Evolutionary conservation across 1,284 basidiomycete genomes (phyloP).

Genomic region (Malassezia cuniculi): DNA sequence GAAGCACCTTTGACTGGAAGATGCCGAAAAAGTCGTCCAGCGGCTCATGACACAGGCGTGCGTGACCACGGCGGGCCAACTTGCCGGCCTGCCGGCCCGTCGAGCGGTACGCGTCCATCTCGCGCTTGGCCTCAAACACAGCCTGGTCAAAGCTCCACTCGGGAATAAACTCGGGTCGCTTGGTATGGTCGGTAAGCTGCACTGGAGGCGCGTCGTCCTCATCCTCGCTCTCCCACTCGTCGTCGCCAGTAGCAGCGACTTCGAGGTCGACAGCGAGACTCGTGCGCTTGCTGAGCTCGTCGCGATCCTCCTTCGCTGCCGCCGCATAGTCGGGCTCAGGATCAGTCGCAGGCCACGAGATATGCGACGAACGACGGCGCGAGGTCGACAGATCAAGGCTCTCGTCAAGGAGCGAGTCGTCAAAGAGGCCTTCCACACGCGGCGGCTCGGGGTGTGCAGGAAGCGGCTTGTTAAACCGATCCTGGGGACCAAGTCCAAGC

Average conservation of each 20-base stretch:
- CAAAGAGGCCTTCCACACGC: too few relatives aligned
- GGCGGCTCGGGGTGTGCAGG: too few relatives aligned
- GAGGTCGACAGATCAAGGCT: not conserved
- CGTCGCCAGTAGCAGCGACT: too few relatives aligned
- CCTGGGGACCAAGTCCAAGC: slow-evolving; percentile 3
- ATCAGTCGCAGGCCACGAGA: not conserved
- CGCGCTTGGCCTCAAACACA: slow-evolving; percentile 11
- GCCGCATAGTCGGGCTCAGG: too few relatives aligned
- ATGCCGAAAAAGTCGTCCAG: slow-evolving; percentile 15
- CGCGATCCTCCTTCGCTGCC: too few relatives aligned
- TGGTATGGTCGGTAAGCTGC: not conserved
- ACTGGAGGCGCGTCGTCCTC: not conserved
- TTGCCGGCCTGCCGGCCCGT: not conserved
- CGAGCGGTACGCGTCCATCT: slow-evolving; percentile 5
- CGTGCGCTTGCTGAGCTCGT: too few relatives aligned
- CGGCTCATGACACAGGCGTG: slow-evolving; percentile 1
- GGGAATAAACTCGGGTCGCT: slow-evolving; percentile 14
- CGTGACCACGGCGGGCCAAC: slow-evolving; percentile 10
- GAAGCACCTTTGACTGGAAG: not conserved
- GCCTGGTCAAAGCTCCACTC: slow-evolving; percentile 17
- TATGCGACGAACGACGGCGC: not conserved
- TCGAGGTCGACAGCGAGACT: too few relatives aligned
- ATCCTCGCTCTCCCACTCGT: slow-evolving; percentile 1
- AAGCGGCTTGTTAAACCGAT: not conserved
- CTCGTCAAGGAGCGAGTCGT: not conserved